phyloP scores from a whole-genome alignment of 225 moss, liverwort and hornwort species.

The Sphagnum tenellum region DNA sequence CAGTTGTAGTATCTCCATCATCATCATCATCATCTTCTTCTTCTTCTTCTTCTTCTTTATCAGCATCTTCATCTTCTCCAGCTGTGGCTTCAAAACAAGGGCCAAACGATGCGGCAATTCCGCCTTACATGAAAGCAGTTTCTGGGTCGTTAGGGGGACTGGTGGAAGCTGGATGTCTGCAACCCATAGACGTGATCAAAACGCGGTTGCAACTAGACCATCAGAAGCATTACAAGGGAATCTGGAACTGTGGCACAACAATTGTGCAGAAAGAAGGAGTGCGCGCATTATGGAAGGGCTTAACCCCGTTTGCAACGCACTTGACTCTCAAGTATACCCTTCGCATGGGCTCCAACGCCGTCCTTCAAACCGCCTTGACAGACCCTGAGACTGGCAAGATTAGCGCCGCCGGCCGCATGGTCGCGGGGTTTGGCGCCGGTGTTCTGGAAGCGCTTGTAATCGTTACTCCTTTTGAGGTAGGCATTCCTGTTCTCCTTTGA shows the following conservation, averaged over 20 bases:
- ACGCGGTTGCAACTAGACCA: conserved; percentile 92
- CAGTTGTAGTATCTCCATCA: no score
- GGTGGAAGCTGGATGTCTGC: conserved; percentile 90
- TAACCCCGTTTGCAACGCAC: conserved; percentile 93
- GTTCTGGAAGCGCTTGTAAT: conserved; percentile 75
- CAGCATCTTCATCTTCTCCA: no score
- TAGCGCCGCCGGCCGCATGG: conserved; percentile 36
- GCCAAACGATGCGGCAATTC: conserved; percentile 50
- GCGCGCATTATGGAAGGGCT: conserved; percentile 89
- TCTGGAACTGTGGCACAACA: conserved; percentile 74
- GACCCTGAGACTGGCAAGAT: conserved; percentile 56
- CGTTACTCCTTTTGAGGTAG: conserved; percentile 92
- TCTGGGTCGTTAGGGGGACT: conserved; percentile 85
- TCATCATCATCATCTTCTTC: no score
- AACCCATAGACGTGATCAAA: conserved; percentile 97
- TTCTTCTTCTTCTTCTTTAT: no score
- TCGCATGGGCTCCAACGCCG: conserved; percentile 90
- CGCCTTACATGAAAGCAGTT: conserved; percentile 72
- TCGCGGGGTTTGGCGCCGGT: conserved; percentile 80
- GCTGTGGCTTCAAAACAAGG: background rate
- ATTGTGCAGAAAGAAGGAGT: conserved; percentile 59
- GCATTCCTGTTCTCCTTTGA: no score
- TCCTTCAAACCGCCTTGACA: conserved; percentile 66
- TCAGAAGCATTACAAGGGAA: conserved; percentile 62
- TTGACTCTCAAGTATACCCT: conserved; percentile 85